phyloP scores from a whole-genome alignment of 2,329 filamentous ascomycete species.

The Colletotrichum theobromicola region DNA sequence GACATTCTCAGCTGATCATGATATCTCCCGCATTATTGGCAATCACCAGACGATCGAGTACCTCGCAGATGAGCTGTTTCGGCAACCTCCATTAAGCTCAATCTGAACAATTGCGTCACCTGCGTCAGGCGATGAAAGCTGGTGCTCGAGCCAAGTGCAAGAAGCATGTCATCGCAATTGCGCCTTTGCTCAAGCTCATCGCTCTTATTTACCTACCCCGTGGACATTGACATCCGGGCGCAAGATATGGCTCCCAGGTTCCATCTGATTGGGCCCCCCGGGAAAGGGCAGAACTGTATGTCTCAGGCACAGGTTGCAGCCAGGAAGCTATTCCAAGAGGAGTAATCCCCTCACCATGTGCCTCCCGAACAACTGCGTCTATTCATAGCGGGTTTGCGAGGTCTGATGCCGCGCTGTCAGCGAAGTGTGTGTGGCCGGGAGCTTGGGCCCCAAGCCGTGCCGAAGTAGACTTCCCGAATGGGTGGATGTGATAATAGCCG shows the following conservation, averaged over 20 bases:
- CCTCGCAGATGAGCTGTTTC: neutral
- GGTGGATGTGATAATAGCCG: neutral
- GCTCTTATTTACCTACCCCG: neutral
- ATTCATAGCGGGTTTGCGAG: neutral
- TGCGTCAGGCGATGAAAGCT: neutral
- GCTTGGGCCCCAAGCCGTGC: neutral
- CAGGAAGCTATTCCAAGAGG: neutral
- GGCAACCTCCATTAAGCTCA: neutral
- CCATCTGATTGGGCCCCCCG: neutral
- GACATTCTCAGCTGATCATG: neutral
- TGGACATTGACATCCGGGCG: neutral
- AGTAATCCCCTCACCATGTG: neutral
- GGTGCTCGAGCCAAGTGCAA: neutral
- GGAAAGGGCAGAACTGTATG: neutral
- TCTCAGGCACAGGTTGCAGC: neutral
- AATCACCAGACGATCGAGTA: neutral
- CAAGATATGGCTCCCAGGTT: neutral
- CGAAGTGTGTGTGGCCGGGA: neutral
- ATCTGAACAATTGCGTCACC: neutral
- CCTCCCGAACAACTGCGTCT: neutral
- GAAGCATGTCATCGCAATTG: neutral
- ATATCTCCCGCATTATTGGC: neutral
- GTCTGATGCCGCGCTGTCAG: neutral
- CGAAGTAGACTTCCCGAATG: neutral
- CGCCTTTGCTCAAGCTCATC: neutral